Conservation (phyloP, 257 asterid species). For the Nicotiana paniculata region DNA sequence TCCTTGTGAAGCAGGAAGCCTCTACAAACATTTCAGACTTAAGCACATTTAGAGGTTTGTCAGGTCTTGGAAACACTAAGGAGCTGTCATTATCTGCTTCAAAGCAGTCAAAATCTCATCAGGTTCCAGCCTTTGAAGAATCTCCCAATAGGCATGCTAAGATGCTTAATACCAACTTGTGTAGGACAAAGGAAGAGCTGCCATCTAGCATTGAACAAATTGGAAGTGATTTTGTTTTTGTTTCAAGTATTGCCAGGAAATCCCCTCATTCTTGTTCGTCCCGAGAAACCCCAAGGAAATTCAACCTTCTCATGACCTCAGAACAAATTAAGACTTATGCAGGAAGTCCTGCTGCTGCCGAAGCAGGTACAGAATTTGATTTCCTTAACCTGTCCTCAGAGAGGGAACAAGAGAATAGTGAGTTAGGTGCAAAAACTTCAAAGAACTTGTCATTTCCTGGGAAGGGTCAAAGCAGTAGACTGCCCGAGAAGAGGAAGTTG, state of each 20-base stretch:
- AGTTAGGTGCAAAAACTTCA: neutral
- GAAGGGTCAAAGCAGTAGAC: constrained; percentile 27
- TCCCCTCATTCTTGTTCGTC: constrained; percentile 32
- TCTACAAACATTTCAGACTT: neutral
- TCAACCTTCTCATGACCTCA: constrained; percentile 23
- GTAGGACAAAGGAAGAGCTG: constrained; percentile 19
- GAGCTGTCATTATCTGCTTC: constrained; percentile 24
- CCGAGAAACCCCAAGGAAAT: constrained; percentile 30
- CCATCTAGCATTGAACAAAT: constrained; percentile 26
- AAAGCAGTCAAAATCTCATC: constrained; percentile 24
- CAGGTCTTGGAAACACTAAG: constrained; percentile 19
- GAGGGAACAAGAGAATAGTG: constrained; percentile 15
- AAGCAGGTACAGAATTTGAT: constrained; percentile 24
- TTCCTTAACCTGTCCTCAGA: constrained; percentile 19
- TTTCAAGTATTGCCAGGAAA: constrained; percentile 34
- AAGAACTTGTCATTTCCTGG: constrained; percentile 14
- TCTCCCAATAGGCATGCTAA: constrained; percentile 22
- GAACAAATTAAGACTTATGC: constrained; percentile 23
- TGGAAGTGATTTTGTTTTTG: constrained; percentile 25
- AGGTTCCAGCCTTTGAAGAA: constrained; percentile 20
- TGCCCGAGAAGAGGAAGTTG: constrained; percentile 37
- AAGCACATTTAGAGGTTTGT: constrained; percentile 27
- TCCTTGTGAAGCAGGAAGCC: constrained; percentile 25
- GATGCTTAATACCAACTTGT: constrained; percentile 18
- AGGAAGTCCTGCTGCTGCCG: constrained; percentile 23